Evolutionary conservation across 176 grass and related monocot species (phyloP).

Genomic region (Carex parvula): DNA sequence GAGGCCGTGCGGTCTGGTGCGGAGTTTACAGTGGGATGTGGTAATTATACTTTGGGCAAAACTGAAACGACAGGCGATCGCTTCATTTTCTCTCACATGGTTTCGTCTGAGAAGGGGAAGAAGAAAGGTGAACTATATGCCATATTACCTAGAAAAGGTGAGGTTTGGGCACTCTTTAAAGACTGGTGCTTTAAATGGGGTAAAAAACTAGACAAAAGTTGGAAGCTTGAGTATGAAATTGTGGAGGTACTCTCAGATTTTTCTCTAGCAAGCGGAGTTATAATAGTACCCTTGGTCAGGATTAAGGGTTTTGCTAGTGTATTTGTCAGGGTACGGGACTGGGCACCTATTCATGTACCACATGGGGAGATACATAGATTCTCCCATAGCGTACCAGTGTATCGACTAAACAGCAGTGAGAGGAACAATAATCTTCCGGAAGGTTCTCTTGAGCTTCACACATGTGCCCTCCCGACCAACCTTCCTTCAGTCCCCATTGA

Average conservation of each 20-base stretch:
- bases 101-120: conserved; percentile 55
- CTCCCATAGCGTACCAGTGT: conserved; percentile 65
- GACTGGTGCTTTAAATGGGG: conserved; percentile 69
- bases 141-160: conserved; percentile 66
- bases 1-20: conserved; percentile 45
- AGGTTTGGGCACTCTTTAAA: conserved; percentile 88
- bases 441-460: conserved; percentile 85
- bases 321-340: conserved; percentile 48
- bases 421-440: conserved; percentile 49
- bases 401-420: conserved; percentile 61
- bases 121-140: conserved; percentile 44
- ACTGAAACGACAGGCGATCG: conserved; percentile 45
- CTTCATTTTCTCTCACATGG: conserved; percentile 77
- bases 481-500: conserved; percentile 44
- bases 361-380: conserved; percentile 66
- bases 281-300: conserved; percentile 60
- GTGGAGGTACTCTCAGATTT: conserved; percentile 67
- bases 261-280: conserved; percentile 37
- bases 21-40: conserved; percentile 77
- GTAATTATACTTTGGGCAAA: conserved; percentile 50
- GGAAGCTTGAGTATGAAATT: conserved; percentile 63
- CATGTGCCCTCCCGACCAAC: conserved; percentile 63
- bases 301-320: conserved; percentile 77
- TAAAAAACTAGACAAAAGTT: conserved; percentile 59
- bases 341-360: conserved; percentile 38